A percentile compares a stretch with the other conserved stretches of the same genome.
Evolutionary conservation across 2,329 filamentous ascomycete genomes (phyloP).

Genomic region (Fusarium equiseti): DNA sequence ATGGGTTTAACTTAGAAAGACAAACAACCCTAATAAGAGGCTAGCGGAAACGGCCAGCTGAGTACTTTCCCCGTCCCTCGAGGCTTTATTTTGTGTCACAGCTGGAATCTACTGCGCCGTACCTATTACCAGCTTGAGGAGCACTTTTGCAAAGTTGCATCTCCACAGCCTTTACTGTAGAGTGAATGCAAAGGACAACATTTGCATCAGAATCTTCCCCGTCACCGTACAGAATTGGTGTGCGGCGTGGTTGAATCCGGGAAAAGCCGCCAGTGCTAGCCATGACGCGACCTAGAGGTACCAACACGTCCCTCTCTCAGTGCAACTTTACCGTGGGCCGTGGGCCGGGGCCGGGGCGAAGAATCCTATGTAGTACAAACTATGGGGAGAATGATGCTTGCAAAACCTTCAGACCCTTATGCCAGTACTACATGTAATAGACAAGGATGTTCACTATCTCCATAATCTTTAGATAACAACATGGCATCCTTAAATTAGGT

Average conservation of each 20-base stretch:
- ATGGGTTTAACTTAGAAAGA: conserved; percentile 20
- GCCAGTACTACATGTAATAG: background rate
- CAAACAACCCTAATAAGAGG: conserved; percentile 4
- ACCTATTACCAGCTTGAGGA: background rate
- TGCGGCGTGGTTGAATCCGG: conserved; percentile 31
- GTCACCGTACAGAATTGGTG: conserved; percentile 11
- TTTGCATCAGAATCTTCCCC: conserved; percentile 1
- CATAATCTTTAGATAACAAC: background rate
- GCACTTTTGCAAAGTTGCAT: background rate
- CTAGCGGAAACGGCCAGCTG: conserved; percentile 22
- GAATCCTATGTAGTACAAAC: background rate
- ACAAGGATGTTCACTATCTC: background rate
- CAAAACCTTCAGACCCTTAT: background rate
- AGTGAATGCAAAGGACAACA: background rate
- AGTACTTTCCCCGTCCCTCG: background rate
- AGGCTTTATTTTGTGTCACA: conserved; percentile 9
- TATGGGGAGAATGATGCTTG: conserved; percentile 5
- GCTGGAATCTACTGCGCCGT: background rate
- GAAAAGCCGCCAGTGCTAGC: conserved; percentile 25
- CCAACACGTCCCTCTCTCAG: conserved; percentile 3
- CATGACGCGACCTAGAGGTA: conserved; percentile 10
- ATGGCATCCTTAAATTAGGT: background rate
- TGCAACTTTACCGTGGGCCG: conserved; percentile 13
- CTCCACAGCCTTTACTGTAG: background rate
- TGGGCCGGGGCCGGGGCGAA: conserved; percentile 6